Conservation (phyloP, 352 stramenopile genomes). For the Lagenidium giganteum region DNA sequence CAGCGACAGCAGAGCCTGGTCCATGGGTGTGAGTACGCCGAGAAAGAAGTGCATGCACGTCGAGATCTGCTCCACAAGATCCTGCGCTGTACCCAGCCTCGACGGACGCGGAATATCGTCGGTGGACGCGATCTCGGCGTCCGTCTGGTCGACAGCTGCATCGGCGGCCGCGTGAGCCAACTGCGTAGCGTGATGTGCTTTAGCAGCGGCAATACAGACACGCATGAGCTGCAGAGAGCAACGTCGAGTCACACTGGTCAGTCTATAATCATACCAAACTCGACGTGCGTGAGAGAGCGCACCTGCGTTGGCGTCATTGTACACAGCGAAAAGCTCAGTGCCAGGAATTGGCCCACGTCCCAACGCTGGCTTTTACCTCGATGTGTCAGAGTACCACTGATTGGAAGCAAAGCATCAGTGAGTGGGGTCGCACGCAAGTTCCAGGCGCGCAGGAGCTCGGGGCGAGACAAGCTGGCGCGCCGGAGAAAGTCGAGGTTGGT, state of each 20-base stretch:
- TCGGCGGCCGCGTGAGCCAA: neutral
- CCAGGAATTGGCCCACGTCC: constrained; percentile 55
- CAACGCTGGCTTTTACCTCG: constrained; percentile 28
- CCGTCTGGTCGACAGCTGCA: neutral
- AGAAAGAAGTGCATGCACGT: constrained; percentile 40
- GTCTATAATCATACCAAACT: neutral
- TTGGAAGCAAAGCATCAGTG: constrained; percentile 29
- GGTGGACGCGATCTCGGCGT: neutral
- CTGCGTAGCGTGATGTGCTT: too few species aligned
- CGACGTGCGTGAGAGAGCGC: neutral
- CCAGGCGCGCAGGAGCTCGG: constrained; percentile 56
- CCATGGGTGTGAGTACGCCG: constrained; percentile 20
- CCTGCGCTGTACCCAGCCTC: constrained; percentile 18
- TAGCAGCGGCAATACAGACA: too few species aligned
- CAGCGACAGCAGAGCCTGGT: constrained; percentile 6
- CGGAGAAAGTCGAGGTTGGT: constrained; percentile 55
- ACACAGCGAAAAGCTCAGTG: constrained; percentile 52
- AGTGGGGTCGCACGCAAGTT: constrained; percentile 29
- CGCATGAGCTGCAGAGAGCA: too few species aligned
- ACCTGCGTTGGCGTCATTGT: constrained; percentile 31
- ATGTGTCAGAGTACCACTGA: constrained; percentile 9
- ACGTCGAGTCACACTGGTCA: too few species aligned
- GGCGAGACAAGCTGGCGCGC: constrained; percentile 35
- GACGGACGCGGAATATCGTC: too few species aligned
- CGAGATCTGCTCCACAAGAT: constrained; percentile 25